phyloP scores from a whole-genome alignment of 495 filamentous ascomycete species.

The Durotheca rogersii region DNA sequence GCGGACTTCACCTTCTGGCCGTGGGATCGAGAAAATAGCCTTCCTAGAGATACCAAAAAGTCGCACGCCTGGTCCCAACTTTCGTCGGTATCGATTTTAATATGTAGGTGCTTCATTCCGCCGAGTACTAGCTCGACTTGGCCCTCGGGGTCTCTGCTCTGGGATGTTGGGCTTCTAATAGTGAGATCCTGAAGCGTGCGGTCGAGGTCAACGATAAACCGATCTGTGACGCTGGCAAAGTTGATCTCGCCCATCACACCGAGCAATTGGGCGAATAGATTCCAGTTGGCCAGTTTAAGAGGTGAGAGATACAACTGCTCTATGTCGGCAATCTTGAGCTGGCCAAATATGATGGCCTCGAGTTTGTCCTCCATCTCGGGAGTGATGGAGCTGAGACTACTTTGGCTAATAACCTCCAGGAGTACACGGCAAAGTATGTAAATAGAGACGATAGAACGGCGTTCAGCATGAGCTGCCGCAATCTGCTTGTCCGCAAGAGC shows the following conservation, averaged over 20 bases:
- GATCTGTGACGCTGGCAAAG: conserved; percentile 77
- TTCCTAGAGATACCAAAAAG: conserved; percentile 77
- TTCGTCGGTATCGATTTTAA: conserved; percentile 68
- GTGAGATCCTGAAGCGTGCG: conserved; percentile 69
- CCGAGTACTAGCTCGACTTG: conserved; percentile 81
- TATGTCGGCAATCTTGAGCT: conserved; percentile 82
- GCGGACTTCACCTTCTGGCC: conserved; percentile 87
- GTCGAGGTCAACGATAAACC: conserved; percentile 79
- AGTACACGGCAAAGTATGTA: conserved; percentile 93
- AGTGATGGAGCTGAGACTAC: conserved; percentile 75
- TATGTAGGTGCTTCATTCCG: conserved; percentile 84
- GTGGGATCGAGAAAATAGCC: conserved; percentile 79
- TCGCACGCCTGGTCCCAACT: conserved; percentile 85
- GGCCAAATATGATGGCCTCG: conserved; percentile 91
- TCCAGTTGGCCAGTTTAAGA: conserved; percentile 89
- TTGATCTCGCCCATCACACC: conserved; percentile 93
- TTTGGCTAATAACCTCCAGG: conserved; percentile 91
- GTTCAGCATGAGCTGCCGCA: conserved; percentile 72
- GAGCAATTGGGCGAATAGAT: conserved; percentile 83
- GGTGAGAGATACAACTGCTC: conserved; percentile 76
- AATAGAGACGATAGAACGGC: conserved; percentile 86
- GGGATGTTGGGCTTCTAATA: conserved; percentile 57
- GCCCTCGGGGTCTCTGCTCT: conserved; percentile 67
- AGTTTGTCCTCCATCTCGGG: conserved; percentile 85
- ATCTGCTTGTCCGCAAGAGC: conserved; percentile 62